These are phyloP conservation scores for Fusarium lateritium DNA, from an alignment of 2,329 filamentous ascomycete species.

Conservation along the genomic window DNA sequence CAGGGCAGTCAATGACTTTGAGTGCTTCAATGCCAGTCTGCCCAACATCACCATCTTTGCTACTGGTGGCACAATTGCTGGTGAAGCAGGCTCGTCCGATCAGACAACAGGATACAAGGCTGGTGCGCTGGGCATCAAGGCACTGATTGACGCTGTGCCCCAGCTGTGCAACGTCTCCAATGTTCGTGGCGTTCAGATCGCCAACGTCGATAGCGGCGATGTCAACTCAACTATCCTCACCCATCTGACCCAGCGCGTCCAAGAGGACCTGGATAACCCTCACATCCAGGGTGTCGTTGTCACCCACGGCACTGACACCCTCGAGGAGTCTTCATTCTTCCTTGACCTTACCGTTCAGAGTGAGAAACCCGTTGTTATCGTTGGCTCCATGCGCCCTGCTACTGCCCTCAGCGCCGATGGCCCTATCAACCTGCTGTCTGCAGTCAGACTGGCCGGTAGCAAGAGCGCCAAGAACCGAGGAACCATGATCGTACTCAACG, in stretches of 20 bases:
- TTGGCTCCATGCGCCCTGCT: conserved; percentile 74
- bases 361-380: conserved; percentile 71
- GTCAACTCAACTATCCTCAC: conserved; percentile 65
- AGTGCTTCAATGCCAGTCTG: conserved; percentile 51
- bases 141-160: conserved; percentile 67
- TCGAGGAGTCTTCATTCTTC: conserved; percentile 75
- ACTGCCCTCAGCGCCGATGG: conserved; percentile 74
- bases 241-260: conserved; percentile 62
- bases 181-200: conserved; percentile 65
- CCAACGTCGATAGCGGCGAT: conserved; percentile 61
- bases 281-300: conserved; percentile 66
- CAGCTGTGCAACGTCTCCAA: conserved; percentile 68
- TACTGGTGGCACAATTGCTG: conserved; percentile 72
- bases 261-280: conserved; percentile 59
- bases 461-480: conserved; percentile 64
- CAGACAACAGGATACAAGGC: conserved; percentile 60
- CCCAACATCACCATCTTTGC: conserved; percentile 70
- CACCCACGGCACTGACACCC: conserved; percentile 75
- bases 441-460: conserved; percentile 68
- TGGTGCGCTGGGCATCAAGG: conserved; percentile 61
- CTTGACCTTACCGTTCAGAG: conserved; percentile 69
- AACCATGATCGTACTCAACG: conserved; percentile 72
- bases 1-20: conserved; percentile 27
- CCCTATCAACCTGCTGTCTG: conserved; percentile 71
- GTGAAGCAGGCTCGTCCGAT: conserved; percentile 60